Evolutionary conservation across 305 asterid species (phyloP), one percentile per base, ranked within the genome.

Genomic region (Fraxinus greggii): DNA sequence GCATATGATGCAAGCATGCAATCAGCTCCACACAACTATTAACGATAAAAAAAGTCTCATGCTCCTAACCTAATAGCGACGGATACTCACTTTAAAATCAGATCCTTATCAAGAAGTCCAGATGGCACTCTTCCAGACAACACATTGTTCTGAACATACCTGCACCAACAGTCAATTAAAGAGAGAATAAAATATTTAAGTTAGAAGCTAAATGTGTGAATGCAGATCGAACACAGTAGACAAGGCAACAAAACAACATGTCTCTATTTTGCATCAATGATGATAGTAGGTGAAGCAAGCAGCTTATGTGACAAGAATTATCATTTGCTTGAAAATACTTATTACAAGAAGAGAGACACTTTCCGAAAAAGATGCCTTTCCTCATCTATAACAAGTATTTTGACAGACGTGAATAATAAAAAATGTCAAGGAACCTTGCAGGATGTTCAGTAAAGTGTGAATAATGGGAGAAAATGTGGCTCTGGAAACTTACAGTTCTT

Each of bases 71-170:
- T 61, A 23, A 78, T 5, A 76, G 13, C 21, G 21, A 75, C 29
- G 72, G 76, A 79, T 72, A 94, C 99, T 85, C 89, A 96, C 98
- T 93, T 96, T 38, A 93, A 88, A 83, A 80, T 81, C 80, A 93
- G 84, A 82, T 86, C 88, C 87, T 91, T 96, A 48, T 86, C 83
- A 23, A 90, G 90, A 87, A 96, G 96, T 80, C 84, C 82, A 19
- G 98, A 86, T 4, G 99, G 93, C 79, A 96, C 88, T 75, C 77
- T 80, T 87, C 98, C 98, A 0, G 91, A 86, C 75, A 96, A 89
- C 91, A 73, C 69, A 87, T 96, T 96, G 88, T 92, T 89, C 86
- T 96, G 98, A 84, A 94, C 85, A 76, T 90, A 90, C 95, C 99
- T 96, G 95, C 89, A 82, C 45, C 19, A 73, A 69, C 29, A 79